A percentile compares a stretch with the other conserved stretches of the same genome.
These are phyloP conservation scores for Persicaria tinctoria DNA, from an alignment of 148 eudicot species.

Conservation along the genomic window DNA sequence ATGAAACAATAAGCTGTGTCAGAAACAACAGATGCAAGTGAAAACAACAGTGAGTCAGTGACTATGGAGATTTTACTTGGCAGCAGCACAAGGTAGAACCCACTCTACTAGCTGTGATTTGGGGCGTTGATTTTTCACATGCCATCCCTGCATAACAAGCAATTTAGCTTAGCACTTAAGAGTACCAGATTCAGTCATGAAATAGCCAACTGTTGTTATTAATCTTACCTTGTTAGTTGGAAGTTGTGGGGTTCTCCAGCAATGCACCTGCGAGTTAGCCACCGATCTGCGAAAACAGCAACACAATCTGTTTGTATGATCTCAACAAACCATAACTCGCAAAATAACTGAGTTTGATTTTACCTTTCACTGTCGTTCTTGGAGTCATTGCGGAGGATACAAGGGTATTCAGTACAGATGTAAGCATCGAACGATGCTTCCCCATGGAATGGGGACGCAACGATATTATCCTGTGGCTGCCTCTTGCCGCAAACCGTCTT, in stretches of 20 bases:
- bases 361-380: slow-evolving; percentile 34
- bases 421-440: slow-evolving; percentile 40
- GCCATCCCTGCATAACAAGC: slow-evolving; percentile 41
- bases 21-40: no score
- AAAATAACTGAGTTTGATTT: background rate
- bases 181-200: background rate
- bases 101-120: slow-evolving; percentile 38
- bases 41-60: no score
- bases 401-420: slow-evolving; percentile 39
- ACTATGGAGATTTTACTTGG: slow-evolving; percentile 21
- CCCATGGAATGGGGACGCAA: slow-evolving; percentile 19
- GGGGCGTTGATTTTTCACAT: slow-evolving; percentile 40
- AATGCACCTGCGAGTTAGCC: slow-evolving; percentile 37
- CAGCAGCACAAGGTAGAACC: slow-evolving; percentile 54
- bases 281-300: slow-evolving; percentile 25
- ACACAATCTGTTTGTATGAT: background rate
- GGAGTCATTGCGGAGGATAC: slow-evolving; percentile 22
- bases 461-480: slow-evolving; percentile 22
- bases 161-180: background rate
- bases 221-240: slow-evolving; percentile 47
- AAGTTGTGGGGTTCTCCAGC: slow-evolving; percentile 62
- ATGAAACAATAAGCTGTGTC: no score
- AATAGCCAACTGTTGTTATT: background rate
- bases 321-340: background rate
- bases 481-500: slow-evolving; percentile 20